Percentiles rank a stretch among this genome's conserved stretches.
phyloP scores from a whole-genome alignment of 352 stramenopile species.

The Thalassiosira livingstoniorum region DNA sequence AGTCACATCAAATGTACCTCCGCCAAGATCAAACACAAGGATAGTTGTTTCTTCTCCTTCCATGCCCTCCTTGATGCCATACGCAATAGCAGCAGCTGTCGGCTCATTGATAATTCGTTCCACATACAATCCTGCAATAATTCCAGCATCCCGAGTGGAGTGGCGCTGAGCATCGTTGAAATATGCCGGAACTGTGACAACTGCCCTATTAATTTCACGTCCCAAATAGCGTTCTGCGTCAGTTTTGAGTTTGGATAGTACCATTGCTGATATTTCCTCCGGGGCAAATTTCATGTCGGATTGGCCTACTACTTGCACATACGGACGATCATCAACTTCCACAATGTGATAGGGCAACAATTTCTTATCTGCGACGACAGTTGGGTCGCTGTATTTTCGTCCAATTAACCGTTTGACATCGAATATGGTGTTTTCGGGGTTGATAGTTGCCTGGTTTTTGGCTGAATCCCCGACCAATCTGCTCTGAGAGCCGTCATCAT shows the following conservation, averaged over 20 bases:
- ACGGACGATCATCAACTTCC: conserved; percentile 90
- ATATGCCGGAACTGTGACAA: conserved; percentile 99
- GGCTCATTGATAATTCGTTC: conserved; percentile 99
- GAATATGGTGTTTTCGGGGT: conserved; percentile 99
- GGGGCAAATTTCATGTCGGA: conserved; percentile 94
- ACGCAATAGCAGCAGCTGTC: conserved; percentile 93
- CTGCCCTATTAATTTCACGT: conserved; percentile 94
- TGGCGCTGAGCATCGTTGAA: conserved; percentile 99
- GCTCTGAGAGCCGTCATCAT: neutral
- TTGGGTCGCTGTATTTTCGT: conserved; percentile 95
- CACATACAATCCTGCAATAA: conserved; percentile 96
- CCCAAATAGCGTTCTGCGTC: conserved; percentile 98
- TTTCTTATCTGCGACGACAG: conserved; percentile 84
- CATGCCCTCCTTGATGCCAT: conserved; percentile 91
- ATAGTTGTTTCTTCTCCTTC: conserved; percentile 94
- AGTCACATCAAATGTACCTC: conserved; percentile 97
- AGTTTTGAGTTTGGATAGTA: conserved; percentile 99
- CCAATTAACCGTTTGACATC: conserved; percentile 99
- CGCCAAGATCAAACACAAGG: conserved; percentile 93
- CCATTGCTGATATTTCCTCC: conserved; percentile 99
- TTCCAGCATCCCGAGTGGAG: conserved; percentile 99
- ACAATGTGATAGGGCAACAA: conserved; percentile 95
- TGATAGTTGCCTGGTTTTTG: conserved; percentile 99
- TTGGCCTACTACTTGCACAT: conserved; percentile 45
- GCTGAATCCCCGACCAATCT: conserved; percentile 97